Evolutionary conservation across 768 basidiomycete species (phyloP), one percentile per base, ranked within the genome.

Genomic region (Leccinum broughii): DNA sequence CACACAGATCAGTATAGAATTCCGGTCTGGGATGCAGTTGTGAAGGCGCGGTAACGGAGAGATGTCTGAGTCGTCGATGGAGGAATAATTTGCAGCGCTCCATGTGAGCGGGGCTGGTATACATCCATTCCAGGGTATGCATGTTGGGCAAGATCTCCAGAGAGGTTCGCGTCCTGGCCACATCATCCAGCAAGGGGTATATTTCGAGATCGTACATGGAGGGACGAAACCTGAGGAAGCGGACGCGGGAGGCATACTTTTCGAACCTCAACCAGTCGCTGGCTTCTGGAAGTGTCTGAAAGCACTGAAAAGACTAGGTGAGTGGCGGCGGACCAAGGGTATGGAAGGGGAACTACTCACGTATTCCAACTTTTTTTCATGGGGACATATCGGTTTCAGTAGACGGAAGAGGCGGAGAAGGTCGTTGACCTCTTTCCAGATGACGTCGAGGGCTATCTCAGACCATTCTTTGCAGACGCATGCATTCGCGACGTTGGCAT

Each of bases 391-490:
- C 0, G 85, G 83, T 11, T 78, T 78, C 10, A 88, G 77, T 4
- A 85, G 58, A 13, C 69, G 64, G 62, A 88, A 81, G 8, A 88
- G 74, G 10, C 72, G 74, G 32, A 71, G 55, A 1, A 84, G 68
- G 60, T 82, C 77, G 54, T 77, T 70, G 7, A 87, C 79, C 2
- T 85, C 78, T 55, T 72, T 77, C 87, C 87, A 89, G 0, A 88
- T 67, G n/a, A 74, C 65, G 65, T 86, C 82, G 57, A 88, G 70
- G 1, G 85, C 83, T 26, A 83, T 70, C 11, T 83, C 78, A 2
- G 82, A 83, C 87, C 87, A 89, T 51, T 60, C 65, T 63, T 79
- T 85, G 76, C 83, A 88, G 15, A 87, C 84, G 32, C 74, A 71
- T 3, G 83, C 85, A 54, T 81, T 85, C 2, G 59, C 60, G 1